Evolutionary conservation across 169 alveolate species (phyloP).

Genomic region (Hammondia hammondi): DNA sequence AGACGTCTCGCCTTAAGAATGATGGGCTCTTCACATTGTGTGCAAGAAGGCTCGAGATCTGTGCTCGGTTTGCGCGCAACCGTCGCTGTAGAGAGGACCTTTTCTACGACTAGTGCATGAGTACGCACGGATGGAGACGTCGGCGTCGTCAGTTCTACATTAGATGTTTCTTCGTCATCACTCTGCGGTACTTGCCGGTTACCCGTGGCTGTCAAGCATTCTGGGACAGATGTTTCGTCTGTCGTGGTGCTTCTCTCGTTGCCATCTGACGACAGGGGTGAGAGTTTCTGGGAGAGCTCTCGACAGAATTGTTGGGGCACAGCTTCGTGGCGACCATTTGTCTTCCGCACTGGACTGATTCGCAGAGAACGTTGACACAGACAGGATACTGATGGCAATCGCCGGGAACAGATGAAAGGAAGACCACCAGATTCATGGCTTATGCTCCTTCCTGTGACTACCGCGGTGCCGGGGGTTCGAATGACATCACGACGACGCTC

Average conservation of each 20-base stretch:
- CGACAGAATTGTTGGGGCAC: not conserved
- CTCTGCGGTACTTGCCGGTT: not conserved
- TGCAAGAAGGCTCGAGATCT: not conserved
- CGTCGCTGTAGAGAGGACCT: not conserved
- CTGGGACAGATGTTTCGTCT: not conserved
- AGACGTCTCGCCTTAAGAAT: conserved; percentile 20
- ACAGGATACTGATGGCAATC: not conserved
- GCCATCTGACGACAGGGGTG: not conserved
- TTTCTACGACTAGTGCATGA: not conserved
- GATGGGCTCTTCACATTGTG: not conserved
- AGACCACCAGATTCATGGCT: not conserved
- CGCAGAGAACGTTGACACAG: not conserved
- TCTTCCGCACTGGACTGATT: not conserved
- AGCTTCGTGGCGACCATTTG: not conserved
- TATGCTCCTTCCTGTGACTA: not conserved
- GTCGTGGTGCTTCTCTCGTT: not conserved
- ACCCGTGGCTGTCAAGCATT: not conserved
- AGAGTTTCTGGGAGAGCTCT: not conserved
- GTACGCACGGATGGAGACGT: not conserved
- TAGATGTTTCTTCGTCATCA: not conserved
- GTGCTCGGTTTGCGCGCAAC: not conserved
- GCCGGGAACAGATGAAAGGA: not conserved
- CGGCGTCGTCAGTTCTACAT: not conserved
- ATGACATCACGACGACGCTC: not conserved
- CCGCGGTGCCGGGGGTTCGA: not conserved